These are phyloP conservation scores for Tillandsia leiboldiana DNA, from an alignment of 176 grass and related monocot genomes.

Conservation along the genomic window DNA sequence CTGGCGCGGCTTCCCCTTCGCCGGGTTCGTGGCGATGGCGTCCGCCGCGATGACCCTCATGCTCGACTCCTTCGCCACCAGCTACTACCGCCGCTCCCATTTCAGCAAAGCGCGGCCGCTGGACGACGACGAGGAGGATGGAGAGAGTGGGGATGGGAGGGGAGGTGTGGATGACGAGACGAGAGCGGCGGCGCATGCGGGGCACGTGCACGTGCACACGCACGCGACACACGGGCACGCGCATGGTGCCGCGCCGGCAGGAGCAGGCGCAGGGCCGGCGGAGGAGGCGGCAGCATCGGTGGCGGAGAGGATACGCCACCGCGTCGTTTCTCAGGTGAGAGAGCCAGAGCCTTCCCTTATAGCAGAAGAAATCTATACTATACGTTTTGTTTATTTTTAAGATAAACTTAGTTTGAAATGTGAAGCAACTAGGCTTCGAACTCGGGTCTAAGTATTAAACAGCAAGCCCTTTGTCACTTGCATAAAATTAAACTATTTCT, in stretches of 20 bases:
- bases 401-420: no score
- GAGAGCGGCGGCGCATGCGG: conserved; percentile 4
- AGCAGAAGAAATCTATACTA: neutral
- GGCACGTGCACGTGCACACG: conserved; percentile 35
- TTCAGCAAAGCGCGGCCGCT: conserved; percentile 77
- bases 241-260: conserved; percentile 22
- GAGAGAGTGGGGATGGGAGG: neutral
- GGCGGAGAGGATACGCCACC: conserved; percentile 60
- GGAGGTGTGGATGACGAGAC: conserved; percentile 7
- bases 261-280: neutral
- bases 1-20: conserved; percentile 49
- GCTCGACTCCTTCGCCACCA: conserved; percentile 83
- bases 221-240: conserved; percentile 42
- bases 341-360: neutral
- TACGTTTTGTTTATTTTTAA: no score
- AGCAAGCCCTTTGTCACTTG: no score
- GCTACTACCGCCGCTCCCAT: conserved; percentile 70
- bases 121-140: conserved; percentile 35
- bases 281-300: conserved; percentile 41
- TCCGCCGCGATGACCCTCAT: conserved; percentile 76
- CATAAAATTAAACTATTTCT: conserved; percentile 8
- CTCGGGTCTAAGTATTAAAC: no score
- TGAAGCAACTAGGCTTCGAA: no score
- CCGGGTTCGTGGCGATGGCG: conserved; percentile 66
- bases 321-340: conserved; percentile 85